These are phyloP conservation scores for Cymbopogon flexuosus DNA, from an alignment of 202 grass and related monocot genomes.

Conservation along the genomic window DNA sequence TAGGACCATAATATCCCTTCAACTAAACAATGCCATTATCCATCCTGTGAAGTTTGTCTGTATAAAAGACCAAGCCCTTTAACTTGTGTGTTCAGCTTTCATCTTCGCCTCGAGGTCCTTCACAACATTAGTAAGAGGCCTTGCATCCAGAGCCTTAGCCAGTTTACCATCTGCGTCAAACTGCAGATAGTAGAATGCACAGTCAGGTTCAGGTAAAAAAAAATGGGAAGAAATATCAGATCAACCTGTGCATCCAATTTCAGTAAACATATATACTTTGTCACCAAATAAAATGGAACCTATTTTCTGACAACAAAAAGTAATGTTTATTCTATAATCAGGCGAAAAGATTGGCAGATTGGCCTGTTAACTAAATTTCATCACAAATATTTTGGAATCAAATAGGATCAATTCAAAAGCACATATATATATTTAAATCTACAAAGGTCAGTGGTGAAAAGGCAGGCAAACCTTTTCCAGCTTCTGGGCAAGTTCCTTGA, in stretches of 20 bases:
- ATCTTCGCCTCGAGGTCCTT: slow-evolving; percentile 60
- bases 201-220: neutral
- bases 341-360: neutral
- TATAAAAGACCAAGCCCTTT: neutral
- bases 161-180: slow-evolving; percentile 43
- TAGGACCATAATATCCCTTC: neutral
- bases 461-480: slow-evolving; percentile 50
- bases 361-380: neutral
- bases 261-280: no score
- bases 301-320: neutral
- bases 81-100: slow-evolving; percentile 20
- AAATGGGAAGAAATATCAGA: neutral
- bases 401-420: neutral
- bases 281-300: neutral
- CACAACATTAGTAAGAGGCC: slow-evolving; percentile 60
- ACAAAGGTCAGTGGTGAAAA: neutral
- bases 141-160: slow-evolving; percentile 42
- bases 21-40: slow-evolving; percentile 16
- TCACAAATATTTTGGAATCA: neutral
- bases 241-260: neutral
- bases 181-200: slow-evolving; percentile 12
- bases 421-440: neutral
- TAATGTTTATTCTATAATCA: neutral
- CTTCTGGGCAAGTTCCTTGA: slow-evolving; percentile 36
- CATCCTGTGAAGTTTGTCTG: neutral